phyloP scores from a whole-genome alignment of 495 filamentous ascomycete genomes.

The Sabuloglossum arenarium region DNA sequence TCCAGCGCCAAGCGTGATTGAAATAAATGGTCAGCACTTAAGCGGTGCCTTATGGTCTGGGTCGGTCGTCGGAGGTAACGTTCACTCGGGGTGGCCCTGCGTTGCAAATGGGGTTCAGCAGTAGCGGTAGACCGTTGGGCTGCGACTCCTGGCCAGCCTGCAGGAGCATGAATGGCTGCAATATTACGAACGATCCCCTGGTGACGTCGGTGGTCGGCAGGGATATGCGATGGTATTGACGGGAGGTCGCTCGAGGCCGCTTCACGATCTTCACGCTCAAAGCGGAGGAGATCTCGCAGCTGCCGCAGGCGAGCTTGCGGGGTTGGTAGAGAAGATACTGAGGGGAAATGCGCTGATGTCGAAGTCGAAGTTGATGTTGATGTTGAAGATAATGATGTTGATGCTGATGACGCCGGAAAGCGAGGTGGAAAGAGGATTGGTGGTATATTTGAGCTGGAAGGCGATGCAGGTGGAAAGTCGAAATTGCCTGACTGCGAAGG shows the following conservation, averaged over 20 bases:
- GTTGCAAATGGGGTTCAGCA: neutral
- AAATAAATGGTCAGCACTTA: neutral
- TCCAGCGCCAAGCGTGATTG: neutral
- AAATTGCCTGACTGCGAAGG: constrained; percentile 34
- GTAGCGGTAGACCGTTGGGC: constrained; percentile 19
- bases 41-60: neutral
- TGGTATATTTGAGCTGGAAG: neutral
- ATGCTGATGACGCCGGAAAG: constrained; percentile 10
- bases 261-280: constrained; percentile 3
- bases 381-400: constrained; percentile 1
- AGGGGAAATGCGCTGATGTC: constrained; percentile 9
- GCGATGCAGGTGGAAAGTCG: constrained; percentile 30
- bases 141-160: constrained; percentile 10
- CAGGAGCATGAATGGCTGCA: constrained; percentile 12
- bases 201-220: constrained; percentile 19
- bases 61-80: neutral
- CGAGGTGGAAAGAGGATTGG: neutral
- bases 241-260: constrained; percentile 2
- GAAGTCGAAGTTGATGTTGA: neutral
- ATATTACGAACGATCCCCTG: constrained; percentile 9
- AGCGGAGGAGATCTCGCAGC: constrained; percentile 21
- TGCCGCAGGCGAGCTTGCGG: constrained; percentile 15
- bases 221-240: constrained; percentile 6
- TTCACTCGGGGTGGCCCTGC: neutral
- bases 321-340: constrained; percentile 6